Evolutionary conservation across 106 monocot species (phyloP).

Genomic region (Apostasia shenzhenica): DNA sequence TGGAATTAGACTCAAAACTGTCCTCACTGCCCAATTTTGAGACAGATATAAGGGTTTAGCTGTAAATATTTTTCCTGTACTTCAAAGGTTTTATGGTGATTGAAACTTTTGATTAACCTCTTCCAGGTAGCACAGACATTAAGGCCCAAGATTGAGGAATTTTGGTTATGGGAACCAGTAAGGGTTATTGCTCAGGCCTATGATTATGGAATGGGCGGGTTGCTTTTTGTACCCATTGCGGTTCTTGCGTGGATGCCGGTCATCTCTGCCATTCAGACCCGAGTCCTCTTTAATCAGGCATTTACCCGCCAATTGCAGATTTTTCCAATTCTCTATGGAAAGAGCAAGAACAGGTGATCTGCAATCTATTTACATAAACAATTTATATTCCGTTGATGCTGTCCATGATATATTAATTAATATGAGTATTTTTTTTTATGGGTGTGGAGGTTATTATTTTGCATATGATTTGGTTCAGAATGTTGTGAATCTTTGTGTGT

Average conservation of each 20-base stretch:
- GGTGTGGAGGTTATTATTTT: too few species aligned
- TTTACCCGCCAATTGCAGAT: constrained; percentile 61
- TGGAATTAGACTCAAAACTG: too few species aligned
- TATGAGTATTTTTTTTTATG: too few species aligned
- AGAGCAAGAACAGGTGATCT: constrained; percentile 47
- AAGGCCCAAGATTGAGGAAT: constrained; percentile 56
- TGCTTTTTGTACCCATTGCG: constrained; percentile 56
- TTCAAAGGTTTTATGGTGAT: too few species aligned
- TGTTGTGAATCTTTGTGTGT: too few species aligned
- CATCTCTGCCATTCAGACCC: constrained; percentile 70
- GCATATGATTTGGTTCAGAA: too few species aligned
- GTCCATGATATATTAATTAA: too few species aligned
- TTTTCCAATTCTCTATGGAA: constrained; percentile 58
- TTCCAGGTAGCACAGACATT: constrained; percentile 56
- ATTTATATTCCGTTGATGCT: too few species aligned
- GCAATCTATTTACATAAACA: too few species aligned
- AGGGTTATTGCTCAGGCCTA: constrained; percentile 64
- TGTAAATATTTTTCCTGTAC: neutral
- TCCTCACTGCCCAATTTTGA: too few species aligned
- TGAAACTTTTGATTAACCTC: too few species aligned
- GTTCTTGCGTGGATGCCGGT: constrained; percentile 75
- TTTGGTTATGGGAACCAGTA: constrained; percentile 50
- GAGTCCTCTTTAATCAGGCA: constrained; percentile 80
- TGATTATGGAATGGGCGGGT: constrained; percentile 67
- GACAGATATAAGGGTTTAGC: neutral